Base-by-base conservation (phyloP, 2,329 filamentous ascomycete species). In the Colletotrichum sp. region DNA sequence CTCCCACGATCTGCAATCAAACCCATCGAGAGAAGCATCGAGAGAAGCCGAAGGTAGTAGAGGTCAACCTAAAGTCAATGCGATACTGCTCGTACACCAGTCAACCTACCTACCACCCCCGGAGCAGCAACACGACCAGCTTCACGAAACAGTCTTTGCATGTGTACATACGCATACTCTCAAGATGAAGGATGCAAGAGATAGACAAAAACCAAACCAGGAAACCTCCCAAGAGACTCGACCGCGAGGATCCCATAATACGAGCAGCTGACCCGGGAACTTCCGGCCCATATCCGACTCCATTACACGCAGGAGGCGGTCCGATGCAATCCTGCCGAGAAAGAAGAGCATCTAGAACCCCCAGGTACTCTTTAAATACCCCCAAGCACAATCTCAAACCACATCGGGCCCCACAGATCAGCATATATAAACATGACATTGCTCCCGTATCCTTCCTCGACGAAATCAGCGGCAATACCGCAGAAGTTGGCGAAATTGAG, bases 141-240 rank as follows among this genome's bases (percentile, higher is more conserved):
- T 44, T 44, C 3, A 11, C 19, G 19, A 12, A 34, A 4, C 39
- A n/a, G 0, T 44, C 1, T n/a, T 0, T n/a, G 0, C 19, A n/a
- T 44, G 9, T 12, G 19, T 12, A 4, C 39, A 19, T 4, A 0
- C 0, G 9, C n/a, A 44, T 44, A 12, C 19, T 44, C 39, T 16
- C 34, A 8, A 5, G 27, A 27, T 27, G 5, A 5, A 34, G 39
- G 8, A 12, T 44, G 39, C 5, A 44, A 12, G 19, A 44, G 39
- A n/a, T 2, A 19, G 8, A n/a, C 39, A 44, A 11, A 11, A 19
- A 44, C 5, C 5, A 1, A 44, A 3, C 16, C 6, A 27, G 27
- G 27, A 27, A 1, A 44, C 39, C 5, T 44, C 1, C 3, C 3
- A 2, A 44, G 9, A 44, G 39, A 44, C 19, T 1, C 39, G 5